Conservation (phyloP, 2,329 filamentous ascomycete genomes). For the Fusarium pseudograminearum region DNA sequence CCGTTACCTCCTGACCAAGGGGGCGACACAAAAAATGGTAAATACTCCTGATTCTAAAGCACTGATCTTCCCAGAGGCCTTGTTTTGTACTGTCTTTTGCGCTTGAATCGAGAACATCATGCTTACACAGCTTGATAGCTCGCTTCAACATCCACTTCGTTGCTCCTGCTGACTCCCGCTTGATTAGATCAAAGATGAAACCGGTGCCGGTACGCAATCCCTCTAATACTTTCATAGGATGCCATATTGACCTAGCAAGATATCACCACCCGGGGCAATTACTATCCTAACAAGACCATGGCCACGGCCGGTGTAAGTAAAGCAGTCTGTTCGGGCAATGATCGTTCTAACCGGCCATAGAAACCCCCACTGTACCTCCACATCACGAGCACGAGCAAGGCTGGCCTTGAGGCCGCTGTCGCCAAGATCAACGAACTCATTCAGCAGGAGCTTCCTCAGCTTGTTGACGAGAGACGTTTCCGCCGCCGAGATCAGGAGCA, state of each 20-base stretch:
- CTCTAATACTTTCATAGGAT: slow-evolving; percentile 58
- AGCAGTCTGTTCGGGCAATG: background rate
- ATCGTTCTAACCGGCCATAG: slow-evolving; percentile 59
- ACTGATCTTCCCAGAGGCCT: slow-evolving; percentile 56
- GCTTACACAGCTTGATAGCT: slow-evolving; percentile 79
- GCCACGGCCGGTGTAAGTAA: slow-evolving; percentile 86
- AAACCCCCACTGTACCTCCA: slow-evolving; percentile 95
- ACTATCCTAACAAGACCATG: slow-evolving; percentile 98
- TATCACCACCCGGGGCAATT: slow-evolving; percentile 97
- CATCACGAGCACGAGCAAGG: slow-evolving; percentile 91
- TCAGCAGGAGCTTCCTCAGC: slow-evolving; percentile 92
- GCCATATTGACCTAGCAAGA: slow-evolving; percentile 77
- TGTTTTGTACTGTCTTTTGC: slow-evolving; percentile 51
- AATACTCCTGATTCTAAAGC: slow-evolving; percentile 69
- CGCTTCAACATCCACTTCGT: slow-evolving; percentile 72
- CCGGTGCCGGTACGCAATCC: slow-evolving; percentile 93
- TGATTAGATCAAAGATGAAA: slow-evolving; percentile 99
- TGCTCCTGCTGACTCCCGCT: slow-evolving; percentile 94
- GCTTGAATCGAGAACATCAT: slow-evolving; percentile 70
- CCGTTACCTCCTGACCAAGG: slow-evolving; percentile 96
- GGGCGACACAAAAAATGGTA: slow-evolving; percentile 99
- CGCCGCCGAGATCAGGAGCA: slow-evolving; percentile 83
- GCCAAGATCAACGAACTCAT: slow-evolving; percentile 93
- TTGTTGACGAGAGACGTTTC: slow-evolving; percentile 95
- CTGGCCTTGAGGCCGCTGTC: slow-evolving; percentile 90